phyloP scores from a whole-genome alignment of 1,139 yeast genomes.

The Maudiozyma humilis region DNA sequence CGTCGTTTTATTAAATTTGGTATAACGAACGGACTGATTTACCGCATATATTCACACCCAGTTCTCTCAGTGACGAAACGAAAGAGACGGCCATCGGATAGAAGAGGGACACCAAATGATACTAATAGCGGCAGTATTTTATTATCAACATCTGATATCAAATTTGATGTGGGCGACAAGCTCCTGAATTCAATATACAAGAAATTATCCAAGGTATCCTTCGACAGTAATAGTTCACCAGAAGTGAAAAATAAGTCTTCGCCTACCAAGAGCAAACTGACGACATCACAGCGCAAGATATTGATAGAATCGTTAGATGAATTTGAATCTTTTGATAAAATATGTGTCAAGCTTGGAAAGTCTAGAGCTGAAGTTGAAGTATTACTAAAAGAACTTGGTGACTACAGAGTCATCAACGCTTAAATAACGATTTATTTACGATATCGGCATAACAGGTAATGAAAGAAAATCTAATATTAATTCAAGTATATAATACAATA shows the following conservation, averaged over 20 bases:
- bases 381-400: constrained; percentile 37
- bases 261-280: constrained; percentile 10
- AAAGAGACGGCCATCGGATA: constrained; percentile 21
- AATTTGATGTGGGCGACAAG: constrained; percentile 26
- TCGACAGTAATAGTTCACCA: constrained; percentile 12
- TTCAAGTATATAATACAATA: not conserved
- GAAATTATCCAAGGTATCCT: constrained; percentile 25
- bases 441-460: not conserved
- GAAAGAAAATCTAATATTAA: not conserved
- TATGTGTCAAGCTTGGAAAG: constrained; percentile 59
- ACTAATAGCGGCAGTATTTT: constrained; percentile 3
- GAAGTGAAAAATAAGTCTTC: constrained; percentile 14
- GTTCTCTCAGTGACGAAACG: constrained; percentile 33
- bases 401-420: constrained; percentile 32
- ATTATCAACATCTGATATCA: constrained; percentile 28
- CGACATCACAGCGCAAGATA: constrained; percentile 32
- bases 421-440: constrained; percentile 11
- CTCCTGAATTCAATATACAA: constrained; percentile 23
- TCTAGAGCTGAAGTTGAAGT: constrained; percentile 49
- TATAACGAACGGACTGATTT: constrained; percentile 67
- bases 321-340: constrained; percentile 60
- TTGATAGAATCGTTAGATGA: constrained; percentile 45
- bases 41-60: constrained; percentile 74
- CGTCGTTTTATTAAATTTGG: constrained; percentile 85
- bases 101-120: constrained; percentile 17